Base-by-base conservation (phyloP, 345 rosid genomes). In the Salix caprea region DNA sequence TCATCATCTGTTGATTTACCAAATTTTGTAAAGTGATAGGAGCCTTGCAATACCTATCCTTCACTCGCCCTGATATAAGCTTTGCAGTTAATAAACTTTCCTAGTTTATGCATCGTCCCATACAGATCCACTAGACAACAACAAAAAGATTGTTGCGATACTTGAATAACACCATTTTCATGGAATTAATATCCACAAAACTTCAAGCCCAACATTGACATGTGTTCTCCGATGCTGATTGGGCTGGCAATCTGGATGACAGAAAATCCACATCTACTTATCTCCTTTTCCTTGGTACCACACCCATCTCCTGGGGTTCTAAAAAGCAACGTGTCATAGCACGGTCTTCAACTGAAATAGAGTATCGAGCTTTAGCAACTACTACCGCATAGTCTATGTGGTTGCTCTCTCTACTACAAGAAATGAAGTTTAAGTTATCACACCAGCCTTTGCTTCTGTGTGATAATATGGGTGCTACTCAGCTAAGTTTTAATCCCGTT, bases 121-220 rank as follows among this genome's bases (percentile, higher is more conserved):
- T 6, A 4, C 0, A 5, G 4, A 30, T 7, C 1, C 69, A 66
- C 13, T 34, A 14, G 26, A 21, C 7, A 15, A 9, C 15, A 1
- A 21, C 4, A 2, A 66, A 66, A 19, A 15, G 15, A 18, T 10
- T 66, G 4, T 7, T 66, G 4, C 0, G 69, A 1, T 66, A 66
- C 9, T 34, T 32, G 46, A 66, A 66, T 6, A 18, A 16, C 10
- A 66, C 46, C 0, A 67, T 67, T 19, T 32, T 21, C 23, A 10
- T 37, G 30, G 28, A 1, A 7, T 39, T 39, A 14, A 5, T 19
- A 19, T 67, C 1, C 8, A 0, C 6, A 8, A 34, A 19, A 37
- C 21, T 6, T n/a, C 13, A 0, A 12, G 2, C 18, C 9, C 1
- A 0, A 36, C 2, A 2, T 39, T 67, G 0, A 36, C n/a, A 7